Conservation (phyloP, 495 filamentous ascomycete species). For the Aspergillus nidulans region DNA sequence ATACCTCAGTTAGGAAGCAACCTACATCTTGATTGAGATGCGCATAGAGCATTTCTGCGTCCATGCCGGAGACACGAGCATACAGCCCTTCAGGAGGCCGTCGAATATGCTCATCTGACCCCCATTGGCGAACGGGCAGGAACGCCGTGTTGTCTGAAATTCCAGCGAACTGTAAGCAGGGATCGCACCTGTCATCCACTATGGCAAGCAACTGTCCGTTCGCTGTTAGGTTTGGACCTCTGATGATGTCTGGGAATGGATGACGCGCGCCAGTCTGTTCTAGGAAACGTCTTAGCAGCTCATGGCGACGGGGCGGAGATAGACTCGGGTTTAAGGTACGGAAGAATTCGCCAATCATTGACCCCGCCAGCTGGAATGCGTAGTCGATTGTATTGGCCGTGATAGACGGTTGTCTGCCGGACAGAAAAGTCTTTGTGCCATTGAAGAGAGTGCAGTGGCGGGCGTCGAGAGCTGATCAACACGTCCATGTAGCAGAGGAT, state of each 20-base stretch:
- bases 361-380: not conserved
- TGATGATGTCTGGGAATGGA: conserved; percentile 7
- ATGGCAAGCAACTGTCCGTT: conserved; percentile 8
- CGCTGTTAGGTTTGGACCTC: not conserved
- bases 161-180: conserved; percentile 11
- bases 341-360: conserved; percentile 18
- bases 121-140: conserved; percentile 17
- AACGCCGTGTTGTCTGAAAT: conserved; percentile 13
- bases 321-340: conserved; percentile 8
- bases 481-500: not conserved
- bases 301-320: conserved; percentile 13
- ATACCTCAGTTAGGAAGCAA: not conserved
- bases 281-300: conserved; percentile 12
- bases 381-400: conserved; percentile 14
- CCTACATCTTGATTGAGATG: conserved; percentile 14
- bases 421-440: conserved; percentile 13
- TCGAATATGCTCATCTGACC: conserved; percentile 15
- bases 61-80: conserved; percentile 9
- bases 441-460: not conserved
- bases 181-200: conserved; percentile 19
- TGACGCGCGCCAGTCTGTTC: conserved; percentile 8
- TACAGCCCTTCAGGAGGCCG: conserved; percentile 15
- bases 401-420: conserved; percentile 14
- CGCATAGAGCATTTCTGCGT: conserved; percentile 11
- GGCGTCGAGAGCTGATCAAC: not conserved